Conservation (phyloP, 139 green algal genomes). For the Marvania coccoides region DNA sequence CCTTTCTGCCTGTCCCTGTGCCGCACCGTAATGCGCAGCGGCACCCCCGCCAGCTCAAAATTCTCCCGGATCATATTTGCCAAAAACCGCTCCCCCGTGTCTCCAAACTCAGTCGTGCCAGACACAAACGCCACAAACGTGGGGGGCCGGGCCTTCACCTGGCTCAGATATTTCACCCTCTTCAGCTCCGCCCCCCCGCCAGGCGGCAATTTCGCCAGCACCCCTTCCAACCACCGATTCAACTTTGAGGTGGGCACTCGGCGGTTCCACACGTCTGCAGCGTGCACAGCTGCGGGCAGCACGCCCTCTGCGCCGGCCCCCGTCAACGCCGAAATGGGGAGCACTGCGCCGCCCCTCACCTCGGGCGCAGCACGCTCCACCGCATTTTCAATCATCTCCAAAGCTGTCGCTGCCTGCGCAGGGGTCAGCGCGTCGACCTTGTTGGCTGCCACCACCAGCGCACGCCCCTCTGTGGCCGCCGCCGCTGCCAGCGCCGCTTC, state of each 20-base stretch:
- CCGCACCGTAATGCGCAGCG: conserved; percentile 12
- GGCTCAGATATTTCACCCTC: conserved; percentile 55
- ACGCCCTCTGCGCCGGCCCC: conserved; percentile 40
- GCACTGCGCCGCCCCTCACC: conserved; percentile 25
- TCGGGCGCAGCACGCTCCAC: conserved; percentile 23
- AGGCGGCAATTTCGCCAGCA: too few relatives aligned
- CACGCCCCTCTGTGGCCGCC: conserved; percentile 52
- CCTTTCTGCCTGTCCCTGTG: too few relatives aligned
- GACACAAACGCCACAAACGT: conserved; percentile 61
- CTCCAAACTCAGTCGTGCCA: conserved; percentile 14
- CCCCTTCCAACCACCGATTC: conserved; percentile 51
- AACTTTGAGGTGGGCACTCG: conserved; percentile 42
- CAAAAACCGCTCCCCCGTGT: conserved; percentile 4
- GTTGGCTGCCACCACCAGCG: conserved; percentile 67
- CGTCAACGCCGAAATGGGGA: conserved; percentile 51
- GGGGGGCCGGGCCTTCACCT: conserved; percentile 66
- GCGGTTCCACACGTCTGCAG: conserved; percentile 59
- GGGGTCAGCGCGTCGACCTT: conserved; percentile 64
- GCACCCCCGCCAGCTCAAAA: conserved; percentile 24
- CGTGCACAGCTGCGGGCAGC: conserved; percentile 36
- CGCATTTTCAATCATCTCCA: conserved; percentile 12
- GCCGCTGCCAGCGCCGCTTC: conserved; percentile 55
- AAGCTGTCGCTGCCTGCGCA: background rate
- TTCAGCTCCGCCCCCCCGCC: conserved; percentile 30
- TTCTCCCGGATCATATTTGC: conserved; percentile 3